A percentile compares a stretch with the other conserved stretches of the same genome.
Conservation (phyloP, 768 basidiomycete species). For the Boletus sp. region DNA sequence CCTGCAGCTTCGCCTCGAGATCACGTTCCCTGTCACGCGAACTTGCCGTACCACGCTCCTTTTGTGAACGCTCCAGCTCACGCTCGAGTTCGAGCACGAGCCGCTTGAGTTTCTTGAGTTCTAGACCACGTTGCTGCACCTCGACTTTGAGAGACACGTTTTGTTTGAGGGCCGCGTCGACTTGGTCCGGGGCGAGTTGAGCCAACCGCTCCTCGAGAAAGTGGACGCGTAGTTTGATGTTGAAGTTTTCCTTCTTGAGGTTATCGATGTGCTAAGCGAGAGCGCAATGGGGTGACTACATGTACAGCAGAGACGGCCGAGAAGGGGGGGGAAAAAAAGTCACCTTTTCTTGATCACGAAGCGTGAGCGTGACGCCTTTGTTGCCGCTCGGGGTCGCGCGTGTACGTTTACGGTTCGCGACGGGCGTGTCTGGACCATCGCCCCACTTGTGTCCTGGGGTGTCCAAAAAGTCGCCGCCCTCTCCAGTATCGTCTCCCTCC, state of each 20-base stretch:
- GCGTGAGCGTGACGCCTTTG: constrained; percentile 56
- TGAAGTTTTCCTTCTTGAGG: constrained; percentile 96
- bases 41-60: constrained; percentile 38
- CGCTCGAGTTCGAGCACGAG: constrained; percentile 80
- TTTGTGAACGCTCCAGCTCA: constrained; percentile 70
- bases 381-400: constrained; percentile 25
- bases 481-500: constrained; percentile 38
- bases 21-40: constrained; percentile 61
- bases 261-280: constrained; percentile 82
- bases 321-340: neutral
- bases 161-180: constrained; percentile 87
- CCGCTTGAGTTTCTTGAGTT: constrained; percentile 90
- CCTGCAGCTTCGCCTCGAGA: constrained; percentile 72
- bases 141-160: constrained; percentile 93
- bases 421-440: constrained; percentile 51
- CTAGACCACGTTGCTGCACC: constrained; percentile 83
- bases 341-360: constrained; percentile 97
- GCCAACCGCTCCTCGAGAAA: constrained; percentile 92
- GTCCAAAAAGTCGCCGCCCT: constrained; percentile 45
- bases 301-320: neutral
- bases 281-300: neutral
- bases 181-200: constrained; percentile 86
- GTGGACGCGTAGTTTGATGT: constrained; percentile 92
- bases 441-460: constrained; percentile 55
- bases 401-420: constrained; percentile 45